Base-by-base conservation (phyloP, 108 stramenopile genomes). In the Conticribra guillardii region DNA sequence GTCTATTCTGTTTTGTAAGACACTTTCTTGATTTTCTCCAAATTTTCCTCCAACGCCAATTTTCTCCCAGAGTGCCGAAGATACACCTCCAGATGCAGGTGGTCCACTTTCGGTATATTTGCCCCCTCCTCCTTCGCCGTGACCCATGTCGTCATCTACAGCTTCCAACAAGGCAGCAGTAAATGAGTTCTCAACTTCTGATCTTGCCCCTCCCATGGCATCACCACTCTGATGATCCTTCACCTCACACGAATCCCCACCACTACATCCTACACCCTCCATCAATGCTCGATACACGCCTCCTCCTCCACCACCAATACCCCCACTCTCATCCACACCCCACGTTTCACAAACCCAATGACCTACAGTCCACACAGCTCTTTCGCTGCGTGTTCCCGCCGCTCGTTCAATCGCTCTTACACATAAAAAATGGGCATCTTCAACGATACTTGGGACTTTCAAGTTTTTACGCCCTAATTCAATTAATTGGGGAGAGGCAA, bases 301-400 rank as follows among this genome's bases (percentile, higher is more conserved):
- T 26, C 48, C 87, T 26, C 48, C 81, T 15, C 53, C 69, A 31
- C 60, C 34, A 27, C 44, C 59, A 16, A 67, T 63, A n/a, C 67
- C 75, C 24, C 56, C 56, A 45, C 69, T 26, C 11, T 58, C 44
- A 44, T 89, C 89, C 5, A 85, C 77, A 9, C 87, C 85, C 92
- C 92, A 93, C 27, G 89, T 82, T 76, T 90, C 85, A 61, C 84
- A 78, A 37, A 94, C 76, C 60, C 88, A 83, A 80, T 94, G 88
- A 1, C 89, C 90, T 8, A 91, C 90, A 31, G 90, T 89, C 47
- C 87, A 90, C 33, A 91, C 85, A 58, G 93, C 90, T 67, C 87
- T 84, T 31, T 76, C 64, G 8, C 87, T 87, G 64, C 84, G 74
- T 0, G 93, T 91, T 23, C 87, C 87, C 8, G 87, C 75, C 11